phyloP scores from a whole-genome alignment of 2,329 filamentous ascomycete species.

The Malbranchea zuffiana region DNA sequence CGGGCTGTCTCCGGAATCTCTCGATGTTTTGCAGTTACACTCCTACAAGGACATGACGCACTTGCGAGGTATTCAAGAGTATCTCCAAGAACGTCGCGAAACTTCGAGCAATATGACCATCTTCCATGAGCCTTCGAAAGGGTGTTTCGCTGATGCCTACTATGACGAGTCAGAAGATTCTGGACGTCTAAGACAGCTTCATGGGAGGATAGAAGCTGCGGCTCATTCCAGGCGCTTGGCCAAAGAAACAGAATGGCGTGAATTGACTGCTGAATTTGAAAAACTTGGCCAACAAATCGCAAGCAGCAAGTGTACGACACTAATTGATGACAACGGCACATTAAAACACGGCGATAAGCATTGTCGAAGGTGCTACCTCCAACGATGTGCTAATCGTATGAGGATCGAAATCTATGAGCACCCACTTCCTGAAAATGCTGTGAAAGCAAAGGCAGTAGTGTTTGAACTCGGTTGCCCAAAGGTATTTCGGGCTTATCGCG shows the following conservation, averaged over 20 bases:
- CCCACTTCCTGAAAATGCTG: slow-evolving; percentile 33
- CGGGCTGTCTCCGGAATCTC: slow-evolving; percentile 37
- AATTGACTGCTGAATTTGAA: slow-evolving; percentile 27
- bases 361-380: slow-evolving; percentile 39
- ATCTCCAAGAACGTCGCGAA: slow-evolving; percentile 35
- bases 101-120: slow-evolving; percentile 31
- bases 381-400: slow-evolving; percentile 29
- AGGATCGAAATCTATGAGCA: slow-evolving; percentile 41
- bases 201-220: slow-evolving; percentile 25
- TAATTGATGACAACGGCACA: slow-evolving; percentile 14
- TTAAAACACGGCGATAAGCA: slow-evolving; percentile 22
- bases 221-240: slow-evolving; percentile 19
- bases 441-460: slow-evolving; percentile 35
- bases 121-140: slow-evolving; percentile 34
- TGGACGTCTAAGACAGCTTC: slow-evolving; percentile 22
- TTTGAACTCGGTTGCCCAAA: slow-evolving; percentile 43
- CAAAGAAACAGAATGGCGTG: slow-evolving; percentile 34
- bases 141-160: slow-evolving; percentile 40
- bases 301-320: slow-evolving; percentile 23
- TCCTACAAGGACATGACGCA: slow-evolving; percentile 39
- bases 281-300: slow-evolving; percentile 27
- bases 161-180: slow-evolving; percentile 24
- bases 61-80: slow-evolving; percentile 40
- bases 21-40: slow-evolving; percentile 48
- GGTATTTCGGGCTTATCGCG: slow-evolving; percentile 40